A percentile compares a stretch with the other conserved stretches of the same genome.
phyloP scores from a whole-genome alignment of 805 yeast genomes.

The Yueomyces sinensis region DNA sequence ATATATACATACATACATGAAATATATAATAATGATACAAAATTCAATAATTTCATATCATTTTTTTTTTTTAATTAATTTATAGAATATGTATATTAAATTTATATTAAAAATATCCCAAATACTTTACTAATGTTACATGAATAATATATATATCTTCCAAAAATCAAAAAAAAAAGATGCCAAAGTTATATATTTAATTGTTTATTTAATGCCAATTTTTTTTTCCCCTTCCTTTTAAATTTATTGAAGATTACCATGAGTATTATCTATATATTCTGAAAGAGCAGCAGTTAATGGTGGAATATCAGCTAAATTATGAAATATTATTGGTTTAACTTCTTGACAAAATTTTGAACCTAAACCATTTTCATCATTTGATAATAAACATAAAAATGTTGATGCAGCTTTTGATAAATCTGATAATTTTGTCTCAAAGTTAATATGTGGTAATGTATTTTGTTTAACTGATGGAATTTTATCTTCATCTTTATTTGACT shows the following conservation, averaged over 20 bases:
- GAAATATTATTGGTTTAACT: slow-evolving; percentile 19
- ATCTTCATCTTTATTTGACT: background rate
- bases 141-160: too few relatives aligned
- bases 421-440: slow-evolving; percentile 18
- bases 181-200: too few relatives aligned
- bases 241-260: background rate
- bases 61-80: too few relatives aligned
- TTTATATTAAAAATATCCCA: too few relatives aligned
- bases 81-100: too few relatives aligned
- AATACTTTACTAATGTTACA: too few relatives aligned
- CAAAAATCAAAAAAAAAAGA: too few relatives aligned
- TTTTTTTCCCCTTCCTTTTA: too few relatives aligned
- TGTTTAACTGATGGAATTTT: slow-evolving; percentile 13
- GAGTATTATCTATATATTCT: slow-evolving; percentile 22
- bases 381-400: slow-evolving; percentile 21
- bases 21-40: too few relatives aligned
- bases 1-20: too few relatives aligned
- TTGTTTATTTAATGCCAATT: too few relatives aligned
- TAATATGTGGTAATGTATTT: slow-evolving; percentile 13
- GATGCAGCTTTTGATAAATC: slow-evolving; percentile 23
- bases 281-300: slow-evolving; percentile 19
- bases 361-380: slow-evolving; percentile 19
- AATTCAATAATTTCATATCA: too few relatives aligned
- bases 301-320: slow-evolving; percentile 21
- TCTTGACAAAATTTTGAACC: slow-evolving; percentile 18